Conservation (phyloP, 2,329 filamentous ascomycete genomes). For the Emergomyces orientalis region DNA sequence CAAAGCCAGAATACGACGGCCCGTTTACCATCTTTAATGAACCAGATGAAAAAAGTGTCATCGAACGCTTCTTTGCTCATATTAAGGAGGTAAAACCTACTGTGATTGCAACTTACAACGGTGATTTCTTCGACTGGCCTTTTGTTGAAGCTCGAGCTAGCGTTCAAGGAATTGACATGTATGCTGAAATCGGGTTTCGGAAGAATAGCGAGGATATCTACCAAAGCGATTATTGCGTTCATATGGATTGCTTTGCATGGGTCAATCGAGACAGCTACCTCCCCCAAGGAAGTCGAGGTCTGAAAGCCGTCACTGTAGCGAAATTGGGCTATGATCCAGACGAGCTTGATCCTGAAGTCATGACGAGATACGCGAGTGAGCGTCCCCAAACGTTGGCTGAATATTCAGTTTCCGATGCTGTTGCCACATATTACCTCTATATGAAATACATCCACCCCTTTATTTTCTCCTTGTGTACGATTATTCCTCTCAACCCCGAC, state of each 20-base stretch:
- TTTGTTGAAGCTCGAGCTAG: slow-evolving; percentile 92
- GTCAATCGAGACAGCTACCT: slow-evolving; percentile 98
- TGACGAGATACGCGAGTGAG: slow-evolving; percentile 83
- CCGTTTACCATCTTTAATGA: slow-evolving; percentile 99
- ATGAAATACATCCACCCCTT: slow-evolving; percentile 99
- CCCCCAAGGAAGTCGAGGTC: slow-evolving; percentile 88
- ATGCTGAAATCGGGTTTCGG: slow-evolving; percentile 92
- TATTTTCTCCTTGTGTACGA: slow-evolving; percentile 96
- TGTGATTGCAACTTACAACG: slow-evolving; percentile 99
- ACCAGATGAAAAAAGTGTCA: slow-evolving; percentile 73
- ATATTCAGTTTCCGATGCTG: slow-evolving; percentile 97
- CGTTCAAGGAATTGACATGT: slow-evolving; percentile 97
- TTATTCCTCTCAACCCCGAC: slow-evolving; percentile 84
- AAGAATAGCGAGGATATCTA: slow-evolving; percentile 95
- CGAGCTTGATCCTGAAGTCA: slow-evolving; percentile 91
- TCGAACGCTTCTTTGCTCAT: slow-evolving; percentile 90
- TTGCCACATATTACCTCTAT: slow-evolving; percentile 97
- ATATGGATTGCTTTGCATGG: slow-evolving; percentile 99
- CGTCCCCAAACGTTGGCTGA: slow-evolving; percentile 89
- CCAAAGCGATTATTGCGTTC: slow-evolving; percentile 88
- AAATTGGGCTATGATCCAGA: slow-evolving; percentile 98
- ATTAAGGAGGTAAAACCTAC: slow-evolving; percentile 91
- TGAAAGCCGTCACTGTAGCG: slow-evolving; percentile 95
- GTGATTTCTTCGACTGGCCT: slow-evolving; percentile 99
- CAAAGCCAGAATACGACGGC: slow-evolving; percentile 89